Base-by-base conservation (phyloP, 805 yeast species). In the Ogataea corticis region DNA sequence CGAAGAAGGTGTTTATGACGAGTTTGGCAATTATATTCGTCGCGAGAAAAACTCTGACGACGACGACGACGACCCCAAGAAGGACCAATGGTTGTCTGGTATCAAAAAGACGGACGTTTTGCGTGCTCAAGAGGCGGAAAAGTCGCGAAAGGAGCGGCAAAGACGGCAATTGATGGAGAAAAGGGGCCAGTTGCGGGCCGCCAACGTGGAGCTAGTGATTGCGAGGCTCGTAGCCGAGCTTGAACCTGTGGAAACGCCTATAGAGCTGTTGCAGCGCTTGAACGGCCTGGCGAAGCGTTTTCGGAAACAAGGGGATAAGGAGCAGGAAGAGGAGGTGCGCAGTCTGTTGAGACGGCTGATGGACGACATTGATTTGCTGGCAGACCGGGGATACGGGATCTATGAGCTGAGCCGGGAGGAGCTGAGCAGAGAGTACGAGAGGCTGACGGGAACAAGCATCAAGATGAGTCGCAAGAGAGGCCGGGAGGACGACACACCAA, bases 401-500 rank as follows among this genome's bases (percentile, higher is more conserved):
- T 83, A 83, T 57, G 85, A 82, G 5, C 34, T 71, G 58, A 72
- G 74, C 6, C 65, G 77, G 48, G 91, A 85, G 53, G 80, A 80
- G 57, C 60, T 84, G 31, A 68, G 71, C 59, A 54, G 84, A 42
- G 58, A 58, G 35, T 77, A 69, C 51, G 62, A 63, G 36, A 58
- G 62, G 18, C 71, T 71, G 38, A 66, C 80, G 0, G 84, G 84
- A 0, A 21, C n/a, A 13, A 7, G 37, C 4, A 3, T 33, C 13
- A 6, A 17, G 28, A 39, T 21, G 7, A 38, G 28, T 14, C 48
- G 45, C 38, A 38, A 47, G 19, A 44, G 51, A 4, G 34, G 44
- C 13, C 53, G 52, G 5, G 59, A 16, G 58, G 60, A 7, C 63
- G 59, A 43, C 14, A 11, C 31, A 28, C 4, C 13, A 11, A n/a